A percentile compares a stretch with the other conserved stretches of the same genome.
Evolutionary conservation across 2,329 filamentous ascomycete genomes (phyloP).

Genomic region (Aspergillus texensis): DNA sequence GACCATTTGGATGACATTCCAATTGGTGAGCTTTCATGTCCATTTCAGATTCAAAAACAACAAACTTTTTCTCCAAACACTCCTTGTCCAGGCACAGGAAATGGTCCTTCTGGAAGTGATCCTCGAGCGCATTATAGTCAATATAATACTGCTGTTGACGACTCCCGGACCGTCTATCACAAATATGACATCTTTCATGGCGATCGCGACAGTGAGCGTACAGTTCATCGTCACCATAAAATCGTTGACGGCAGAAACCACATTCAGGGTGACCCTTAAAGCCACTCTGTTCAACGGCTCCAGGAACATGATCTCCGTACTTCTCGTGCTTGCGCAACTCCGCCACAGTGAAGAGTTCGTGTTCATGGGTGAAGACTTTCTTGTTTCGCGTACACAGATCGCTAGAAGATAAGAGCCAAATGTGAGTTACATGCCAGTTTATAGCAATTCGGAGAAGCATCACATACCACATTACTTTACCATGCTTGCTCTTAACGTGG

Average conservation of each 20-base stretch:
- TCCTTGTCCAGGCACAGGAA: slow-evolving; percentile 82
- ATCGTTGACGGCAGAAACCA: slow-evolving; percentile 85
- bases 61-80: slow-evolving; percentile 95
- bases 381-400: slow-evolving; percentile 92
- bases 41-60: slow-evolving; percentile 93
- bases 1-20: slow-evolving; percentile 73
- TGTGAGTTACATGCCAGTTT: slow-evolving; percentile 2
- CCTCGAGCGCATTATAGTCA: slow-evolving; percentile 82
- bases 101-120: slow-evolving; percentile 86
- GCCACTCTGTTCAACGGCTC: slow-evolving; percentile 86
- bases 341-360: slow-evolving; percentile 81
- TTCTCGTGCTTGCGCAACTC: slow-evolving; percentile 87
- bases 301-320: slow-evolving; percentile 86
- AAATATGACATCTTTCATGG: slow-evolving; percentile 94
- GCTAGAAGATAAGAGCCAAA: slow-evolving; percentile 40
- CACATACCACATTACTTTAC: slow-evolving; percentile 78
- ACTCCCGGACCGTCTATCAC: slow-evolving; percentile 67
- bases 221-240: slow-evolving; percentile 94
- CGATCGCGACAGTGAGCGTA: slow-evolving; percentile 91
- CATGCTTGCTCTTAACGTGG: slow-evolving; percentile 80
- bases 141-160: slow-evolving; percentile 86
- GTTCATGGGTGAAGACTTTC: slow-evolving; percentile 97
- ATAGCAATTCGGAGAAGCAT: background rate
- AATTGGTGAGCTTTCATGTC: slow-evolving; percentile 94
- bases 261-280: slow-evolving; percentile 96